These are phyloP conservation scores for Rhodamnia argentea DNA, from an alignment of 345 rosid genomes.

Conservation along the genomic window DNA sequence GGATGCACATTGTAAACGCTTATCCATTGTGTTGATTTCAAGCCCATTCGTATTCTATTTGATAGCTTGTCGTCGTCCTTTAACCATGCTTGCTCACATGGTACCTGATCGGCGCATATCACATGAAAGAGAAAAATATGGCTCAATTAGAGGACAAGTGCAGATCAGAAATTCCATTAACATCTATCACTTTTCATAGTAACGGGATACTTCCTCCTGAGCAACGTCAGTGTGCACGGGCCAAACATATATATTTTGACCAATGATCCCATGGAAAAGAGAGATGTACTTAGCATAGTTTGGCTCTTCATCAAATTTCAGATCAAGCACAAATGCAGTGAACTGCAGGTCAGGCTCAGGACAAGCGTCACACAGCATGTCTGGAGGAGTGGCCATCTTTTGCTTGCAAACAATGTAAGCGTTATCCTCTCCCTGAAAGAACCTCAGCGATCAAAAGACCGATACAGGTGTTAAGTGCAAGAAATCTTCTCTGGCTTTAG, in stretches of 20 bases:
- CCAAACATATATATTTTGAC: not conserved
- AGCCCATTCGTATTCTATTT: not conserved
- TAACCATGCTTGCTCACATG: not conserved
- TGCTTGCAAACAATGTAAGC: not conserved
- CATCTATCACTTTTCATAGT: too few species aligned
- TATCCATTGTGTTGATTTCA: conserved; percentile 1
- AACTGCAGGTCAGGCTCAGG: not conserved
- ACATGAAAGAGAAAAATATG: too few species aligned
- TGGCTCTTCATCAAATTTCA: conserved; percentile 4
- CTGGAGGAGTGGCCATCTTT: conserved; percentile 5
- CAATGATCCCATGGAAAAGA: not conserved
- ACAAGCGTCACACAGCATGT: not conserved
- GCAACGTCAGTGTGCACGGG: not conserved
- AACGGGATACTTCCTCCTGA: not conserved
- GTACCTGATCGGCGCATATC: too few species aligned
- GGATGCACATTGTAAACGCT: not conserved
- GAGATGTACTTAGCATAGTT: not conserved
- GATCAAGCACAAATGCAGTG: not conserved
- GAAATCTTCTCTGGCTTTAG: not conserved
- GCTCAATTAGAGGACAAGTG: not conserved
- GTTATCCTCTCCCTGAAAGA: not conserved
- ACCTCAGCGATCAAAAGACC: not conserved
- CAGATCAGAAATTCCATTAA: not conserved
- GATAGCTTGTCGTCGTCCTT: not conserved
- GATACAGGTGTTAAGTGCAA: too few species aligned